Base-by-base conservation (phyloP, 176 grass and related monocot genomes). In the Avena eriantha region DNA sequence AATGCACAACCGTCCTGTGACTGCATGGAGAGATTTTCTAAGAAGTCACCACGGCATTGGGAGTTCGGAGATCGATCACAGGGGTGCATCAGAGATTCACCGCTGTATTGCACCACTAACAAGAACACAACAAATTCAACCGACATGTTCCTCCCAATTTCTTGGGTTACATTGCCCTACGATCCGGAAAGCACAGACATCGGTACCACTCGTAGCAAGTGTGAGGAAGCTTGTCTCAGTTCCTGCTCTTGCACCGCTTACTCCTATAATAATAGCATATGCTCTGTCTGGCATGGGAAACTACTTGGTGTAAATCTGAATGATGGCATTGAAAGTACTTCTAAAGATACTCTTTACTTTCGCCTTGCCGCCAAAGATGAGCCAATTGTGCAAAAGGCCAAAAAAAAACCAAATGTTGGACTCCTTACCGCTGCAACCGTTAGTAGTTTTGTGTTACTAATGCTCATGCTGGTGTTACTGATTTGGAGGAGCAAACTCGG, bases 331-430 rank as follows among this genome's bases (percentile, higher is more conserved):
- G 77, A 63, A 80, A 63, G 6, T 46, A 0, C 2, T 35, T 59
- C 74, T 63, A 49, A 74, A 55, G 91, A 85, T 70, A 66, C 69
- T 45, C 58, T 93, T 45, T 90, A 93, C 56, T 84, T 93, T 23
- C 91, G 91, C 0, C 76, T 93, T 49, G 68, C 87, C 33, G 84
- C 91, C 55, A 87, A 85, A 13, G 91, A 80, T 29, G 29, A 61
- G 3, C n/a, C 56, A 46, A 46, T 7, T 17, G 46, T 18, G 36
- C 13, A 0, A 63, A 18, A 60, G 8, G 57, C 26, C n/a, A 80
- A 80, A 24, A 80, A 46, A 51, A 76, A 76, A 31, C 46, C 15
- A 51, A 76, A 76, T 51, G 73, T 51, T 76, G 46, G 73, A 76
- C 23, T 76, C 51, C 14, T 76, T 76, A 76, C 8, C 29, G 47